Evolutionary conservation across 495 filamentous ascomycete species (phyloP).

Genomic region (Penicillium flavigenum): DNA sequence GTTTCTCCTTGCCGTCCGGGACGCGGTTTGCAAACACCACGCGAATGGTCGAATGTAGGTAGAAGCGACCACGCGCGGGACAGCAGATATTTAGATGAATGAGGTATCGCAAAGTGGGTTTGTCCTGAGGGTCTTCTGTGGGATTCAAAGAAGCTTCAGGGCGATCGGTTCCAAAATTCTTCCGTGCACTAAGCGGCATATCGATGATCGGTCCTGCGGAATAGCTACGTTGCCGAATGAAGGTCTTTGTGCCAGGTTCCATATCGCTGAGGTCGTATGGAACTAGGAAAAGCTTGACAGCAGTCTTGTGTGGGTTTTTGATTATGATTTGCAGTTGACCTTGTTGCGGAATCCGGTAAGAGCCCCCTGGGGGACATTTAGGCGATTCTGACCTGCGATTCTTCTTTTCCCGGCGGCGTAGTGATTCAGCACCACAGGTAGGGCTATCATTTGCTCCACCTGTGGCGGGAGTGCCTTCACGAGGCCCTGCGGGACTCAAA

Average conservation of each 20-base stretch:
- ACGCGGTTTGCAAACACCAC: constrained; percentile 98
- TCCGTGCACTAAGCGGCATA: constrained; percentile 53
- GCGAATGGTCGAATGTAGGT: constrained; percentile 84
- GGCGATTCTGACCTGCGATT: constrained; percentile 66
- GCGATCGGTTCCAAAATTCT: constrained; percentile 49
- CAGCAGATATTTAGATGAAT: constrained; percentile 94
- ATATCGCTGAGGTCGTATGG: constrained; percentile 96
- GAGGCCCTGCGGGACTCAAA: constrained; percentile 44
- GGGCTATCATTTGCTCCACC: constrained; percentile 17
- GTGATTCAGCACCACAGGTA: constrained; percentile 23
- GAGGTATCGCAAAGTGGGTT: constrained; percentile 83
- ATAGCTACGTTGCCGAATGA: constrained; percentile 92
- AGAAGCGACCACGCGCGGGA: constrained; percentile 79
- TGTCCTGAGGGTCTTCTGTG: constrained; percentile 57
- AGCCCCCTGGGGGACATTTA: constrained; percentile 74
- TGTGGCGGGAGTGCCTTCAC: constrained; percentile 10
- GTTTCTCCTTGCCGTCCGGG: constrained; percentile 91
- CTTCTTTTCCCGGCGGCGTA: constrained; percentile 48
- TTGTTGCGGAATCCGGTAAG: constrained; percentile 92
- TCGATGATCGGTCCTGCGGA: constrained; percentile 85
- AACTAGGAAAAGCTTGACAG: constrained; percentile 91
- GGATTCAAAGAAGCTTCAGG: constrained; percentile 40
- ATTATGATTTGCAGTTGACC: constrained; percentile 97
- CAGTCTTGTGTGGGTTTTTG: constrained; percentile 95
- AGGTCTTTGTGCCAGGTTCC: constrained; percentile 93